phyloP scores from a whole-genome alignment of 345 rosid species.

The Acer negundo region DNA sequence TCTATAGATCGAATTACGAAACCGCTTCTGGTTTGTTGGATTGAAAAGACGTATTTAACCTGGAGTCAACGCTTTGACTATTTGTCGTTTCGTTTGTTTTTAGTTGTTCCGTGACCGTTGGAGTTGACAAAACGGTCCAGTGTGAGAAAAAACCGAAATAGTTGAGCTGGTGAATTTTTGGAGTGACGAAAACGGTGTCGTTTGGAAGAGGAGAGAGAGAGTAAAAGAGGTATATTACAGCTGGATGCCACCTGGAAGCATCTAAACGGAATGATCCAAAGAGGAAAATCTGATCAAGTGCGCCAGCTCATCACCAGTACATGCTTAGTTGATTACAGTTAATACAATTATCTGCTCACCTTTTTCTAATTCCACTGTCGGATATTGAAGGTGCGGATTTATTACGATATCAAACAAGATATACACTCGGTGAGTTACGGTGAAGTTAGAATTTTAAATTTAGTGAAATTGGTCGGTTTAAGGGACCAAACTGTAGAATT shows the following conservation, averaged over 20 bases:
- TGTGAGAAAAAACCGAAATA: neutral
- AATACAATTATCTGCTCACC: neutral
- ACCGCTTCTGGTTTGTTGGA: no score
- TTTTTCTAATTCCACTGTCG: neutral
- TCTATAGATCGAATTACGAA: neutral
- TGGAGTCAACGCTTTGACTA: neutral
- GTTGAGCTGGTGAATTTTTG: slow-evolving; percentile 3
- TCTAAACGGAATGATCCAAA: slow-evolving; percentile 14
- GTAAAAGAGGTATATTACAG: slow-evolving; percentile 23
- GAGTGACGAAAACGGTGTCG: slow-evolving; percentile 20
- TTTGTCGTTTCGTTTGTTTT: slow-evolving; percentile 16
- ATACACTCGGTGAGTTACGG: no score
- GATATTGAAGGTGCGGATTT: no score
- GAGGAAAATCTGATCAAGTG: slow-evolving; percentile 15
- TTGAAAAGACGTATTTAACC: slow-evolving; percentile 23
- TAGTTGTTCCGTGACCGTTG: slow-evolving; percentile 39
- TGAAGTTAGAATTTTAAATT: no score
- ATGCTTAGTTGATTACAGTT: slow-evolving; percentile 1
- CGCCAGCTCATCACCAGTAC: slow-evolving; percentile 41
- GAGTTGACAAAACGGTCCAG: slow-evolving; percentile 22
- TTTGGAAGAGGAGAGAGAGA: neutral
- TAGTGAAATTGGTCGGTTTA: no score
- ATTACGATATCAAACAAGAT: no score
- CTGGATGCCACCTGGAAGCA: slow-evolving; percentile 53
- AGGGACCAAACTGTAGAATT: no score